These are phyloP conservation scores for Silene uniflora DNA, from an alignment of 148 eudicot species.

Conservation along the genomic window DNA sequence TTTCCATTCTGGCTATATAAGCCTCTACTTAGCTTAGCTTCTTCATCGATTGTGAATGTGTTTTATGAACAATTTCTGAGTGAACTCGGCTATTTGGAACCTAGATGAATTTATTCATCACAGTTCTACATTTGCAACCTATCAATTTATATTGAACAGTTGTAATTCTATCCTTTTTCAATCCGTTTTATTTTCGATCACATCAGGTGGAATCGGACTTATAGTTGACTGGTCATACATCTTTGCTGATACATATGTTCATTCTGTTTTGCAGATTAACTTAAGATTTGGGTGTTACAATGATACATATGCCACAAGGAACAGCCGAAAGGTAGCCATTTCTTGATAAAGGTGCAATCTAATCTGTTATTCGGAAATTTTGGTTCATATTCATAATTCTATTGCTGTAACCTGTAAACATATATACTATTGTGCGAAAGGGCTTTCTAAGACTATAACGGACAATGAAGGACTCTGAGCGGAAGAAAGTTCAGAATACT, in stretches of 20 bases:
- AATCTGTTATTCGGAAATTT: constrained; percentile 9
- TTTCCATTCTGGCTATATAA: too few relatives aligned
- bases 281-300: background rate
- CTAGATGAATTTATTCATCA: too few relatives aligned
- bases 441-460: too few relatives aligned
- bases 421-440: background rate
- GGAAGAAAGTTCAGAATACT: constrained; percentile 48
- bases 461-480: constrained; percentile 58
- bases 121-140: too few relatives aligned
- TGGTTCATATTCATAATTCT: background rate
- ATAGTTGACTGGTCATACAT: background rate
- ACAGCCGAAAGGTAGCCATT: constrained; percentile 20
- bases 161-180: too few relatives aligned
- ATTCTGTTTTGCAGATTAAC: constrained; percentile 23
- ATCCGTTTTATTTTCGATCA: too few relatives aligned
- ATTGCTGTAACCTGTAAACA: background rate
- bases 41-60: too few relatives aligned
- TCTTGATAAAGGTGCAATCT: constrained; percentile 16
- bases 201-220: too few relatives aligned
- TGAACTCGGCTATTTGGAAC: too few relatives aligned
- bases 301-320: constrained; percentile 7
- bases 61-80: too few relatives aligned
- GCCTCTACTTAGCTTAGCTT: too few relatives aligned
- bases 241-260: constrained; percentile 7
- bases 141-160: too few relatives aligned